Conservation (phyloP, 1,139 yeast genomes). For the Candida labiduridarum region DNA sequence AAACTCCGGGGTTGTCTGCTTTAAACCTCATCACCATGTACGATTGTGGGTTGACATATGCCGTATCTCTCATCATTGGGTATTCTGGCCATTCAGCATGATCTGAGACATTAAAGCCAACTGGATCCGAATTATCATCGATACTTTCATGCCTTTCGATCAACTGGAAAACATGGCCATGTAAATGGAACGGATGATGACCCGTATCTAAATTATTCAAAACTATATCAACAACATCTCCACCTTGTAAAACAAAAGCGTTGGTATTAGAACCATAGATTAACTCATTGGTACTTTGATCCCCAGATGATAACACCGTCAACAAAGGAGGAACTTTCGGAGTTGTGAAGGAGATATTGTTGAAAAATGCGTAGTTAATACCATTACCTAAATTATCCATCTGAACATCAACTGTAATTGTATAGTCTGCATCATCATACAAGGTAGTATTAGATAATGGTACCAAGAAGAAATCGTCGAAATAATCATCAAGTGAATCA, state of each 20-base stretch:
- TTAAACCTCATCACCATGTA: slow-evolving; percentile 65
- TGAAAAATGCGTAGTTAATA: slow-evolving; percentile 74
- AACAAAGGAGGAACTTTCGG: slow-evolving; percentile 71
- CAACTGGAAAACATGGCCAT: slow-evolving; percentile 82
- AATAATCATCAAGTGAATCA: slow-evolving; percentile 27
- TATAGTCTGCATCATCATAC: slow-evolving; percentile 62
- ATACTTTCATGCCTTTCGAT: slow-evolving; percentile 58
- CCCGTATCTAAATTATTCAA: slow-evolving; percentile 79
- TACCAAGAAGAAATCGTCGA: slow-evolving; percentile 59
- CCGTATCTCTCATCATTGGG: slow-evolving; percentile 70
- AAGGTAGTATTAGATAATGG: slow-evolving; percentile 47
- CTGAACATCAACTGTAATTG: slow-evolving; percentile 56
- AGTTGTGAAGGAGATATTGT: slow-evolving; percentile 59
- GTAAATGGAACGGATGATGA: slow-evolving; percentile 88
- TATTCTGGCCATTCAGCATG: slow-evolving; percentile 59
- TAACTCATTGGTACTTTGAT: slow-evolving; percentile 46
- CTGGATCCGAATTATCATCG: slow-evolving; percentile 50
- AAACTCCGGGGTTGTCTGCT: slow-evolving; percentile 87
- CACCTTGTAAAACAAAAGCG: slow-evolving; percentile 58
- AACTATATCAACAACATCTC: slow-evolving; percentile 70
- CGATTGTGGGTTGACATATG: slow-evolving; percentile 65
- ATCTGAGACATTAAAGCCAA: slow-evolving; percentile 47
- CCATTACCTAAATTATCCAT: slow-evolving; percentile 77
- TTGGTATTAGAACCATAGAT: slow-evolving; percentile 73
- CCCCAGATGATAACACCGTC: slow-evolving; percentile 57